Base-by-base conservation (phyloP, 176 grass and related monocot genomes). In the Aegilops sharonensis region DNA sequence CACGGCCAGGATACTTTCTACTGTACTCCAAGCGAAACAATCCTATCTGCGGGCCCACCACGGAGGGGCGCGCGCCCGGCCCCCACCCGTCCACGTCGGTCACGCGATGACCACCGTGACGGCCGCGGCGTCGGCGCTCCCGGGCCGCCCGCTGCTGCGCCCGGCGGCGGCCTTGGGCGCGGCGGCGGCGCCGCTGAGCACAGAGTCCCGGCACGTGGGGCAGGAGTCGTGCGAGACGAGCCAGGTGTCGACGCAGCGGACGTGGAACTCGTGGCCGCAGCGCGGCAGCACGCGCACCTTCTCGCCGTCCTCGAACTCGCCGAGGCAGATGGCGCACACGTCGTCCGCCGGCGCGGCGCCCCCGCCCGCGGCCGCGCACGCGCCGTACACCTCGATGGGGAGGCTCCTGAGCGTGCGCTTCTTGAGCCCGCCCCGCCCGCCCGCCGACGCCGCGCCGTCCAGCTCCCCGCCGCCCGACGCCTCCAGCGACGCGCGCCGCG, bases 301-400 rank as follows among this genome's bases (percentile, higher is more conserved):
- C 77, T 97, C 91, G 80, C 91, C 91, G 86, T 95, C 95, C 47
- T 89, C 83, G 91, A 93, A 97, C 83, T 97, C 92, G 42, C 88
- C 90, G 63, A 97, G 92, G 89, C 95, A 97, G 84, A 97, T 97
- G n/a, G 91, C 90, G 87, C 95, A 97, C 3, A 91, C 86, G 59
- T 97, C 91, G 8, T 80, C 75, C 27, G 61, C 89, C 4, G 69
- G 39, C 3, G 72, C 37, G 2, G 67, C 35, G 6, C 81, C 91
- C n/a, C 42, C 42, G 42, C n/a, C 47, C 12, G 40, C 86, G 34
- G 68, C 75, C 36, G 72, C 39, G 84, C 88, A 89, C 81, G 68
- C 83, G 68, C 82, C 91, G 87, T 95, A 97, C 57, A 95, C 92
- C 60, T 94, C 92, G 17, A 92, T 31, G 20, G 95, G 95, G 65